Conservation (phyloP, 1,284 basidiomycete genomes). For the Amylostereum areolatum region DNA sequence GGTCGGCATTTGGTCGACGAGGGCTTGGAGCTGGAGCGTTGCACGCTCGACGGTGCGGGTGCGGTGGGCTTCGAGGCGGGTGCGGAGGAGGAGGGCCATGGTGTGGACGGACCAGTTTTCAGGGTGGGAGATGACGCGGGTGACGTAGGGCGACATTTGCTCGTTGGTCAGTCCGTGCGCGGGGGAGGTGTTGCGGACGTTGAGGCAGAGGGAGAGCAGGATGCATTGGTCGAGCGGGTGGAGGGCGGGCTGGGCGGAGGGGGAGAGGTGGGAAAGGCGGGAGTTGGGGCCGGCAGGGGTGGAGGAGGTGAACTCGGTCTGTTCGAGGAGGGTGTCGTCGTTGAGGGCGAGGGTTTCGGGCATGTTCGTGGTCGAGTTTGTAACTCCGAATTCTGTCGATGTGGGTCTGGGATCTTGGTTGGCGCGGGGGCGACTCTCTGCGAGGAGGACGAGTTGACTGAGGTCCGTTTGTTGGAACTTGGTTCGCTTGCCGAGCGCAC, state of each 20-base stretch:
- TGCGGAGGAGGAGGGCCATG: constrained; percentile 86
- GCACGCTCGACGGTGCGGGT: constrained; percentile 89
- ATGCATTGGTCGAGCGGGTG: constrained; percentile 91
- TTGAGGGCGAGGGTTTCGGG: constrained; percentile 85
- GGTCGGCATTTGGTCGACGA: constrained; percentile 93
- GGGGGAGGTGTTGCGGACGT: constrained; percentile 85
- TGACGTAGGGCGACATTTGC: constrained; percentile 87
- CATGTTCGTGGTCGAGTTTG: constrained; percentile 27
- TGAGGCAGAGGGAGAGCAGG: constrained; percentile 83
- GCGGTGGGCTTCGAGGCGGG: constrained; percentile 80
- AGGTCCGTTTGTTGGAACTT: constrained; percentile 88
- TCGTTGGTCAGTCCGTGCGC: constrained; percentile 81
- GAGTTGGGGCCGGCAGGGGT: constrained; percentile 35
- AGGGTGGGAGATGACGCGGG: constrained; percentile 81
- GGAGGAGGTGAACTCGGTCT: constrained; percentile 84
- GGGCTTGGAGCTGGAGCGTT: constrained; percentile 84
- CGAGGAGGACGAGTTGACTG: constrained; percentile 91
- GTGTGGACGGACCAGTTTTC: constrained; percentile 93
- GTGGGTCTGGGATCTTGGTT: constrained; percentile 14
- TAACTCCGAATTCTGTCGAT: neutral
- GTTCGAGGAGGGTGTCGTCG: constrained; percentile 95
- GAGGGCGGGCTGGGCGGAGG: constrained; percentile 77
- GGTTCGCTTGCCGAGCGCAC: constrained; percentile 90
- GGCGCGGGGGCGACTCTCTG: constrained; percentile 64
- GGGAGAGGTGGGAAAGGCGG: constrained; percentile 66